These are phyloP conservation scores for Penicillium sp. DNA, from an alignment of 2,329 filamentous ascomycete species.

Conservation along the genomic window DNA sequence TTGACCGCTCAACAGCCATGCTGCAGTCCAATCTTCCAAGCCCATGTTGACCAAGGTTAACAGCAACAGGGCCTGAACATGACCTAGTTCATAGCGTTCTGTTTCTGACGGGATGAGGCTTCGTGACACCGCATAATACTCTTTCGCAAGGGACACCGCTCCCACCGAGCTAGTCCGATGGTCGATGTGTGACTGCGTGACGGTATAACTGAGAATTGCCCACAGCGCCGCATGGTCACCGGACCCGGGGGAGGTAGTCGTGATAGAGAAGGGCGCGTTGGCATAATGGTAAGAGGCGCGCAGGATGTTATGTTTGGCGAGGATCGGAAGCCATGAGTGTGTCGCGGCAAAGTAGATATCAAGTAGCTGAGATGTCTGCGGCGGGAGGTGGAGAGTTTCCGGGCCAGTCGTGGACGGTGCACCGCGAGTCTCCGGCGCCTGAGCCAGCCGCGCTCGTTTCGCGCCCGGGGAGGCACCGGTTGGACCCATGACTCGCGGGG, in stretches of 20 bases:
- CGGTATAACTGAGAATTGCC: conserved; percentile 42
- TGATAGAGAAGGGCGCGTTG: conserved; percentile 34
- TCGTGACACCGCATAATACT: conserved; percentile 35
- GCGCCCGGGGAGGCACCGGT: conserved; percentile 15
- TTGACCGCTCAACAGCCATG: conserved; percentile 51
- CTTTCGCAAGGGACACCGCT: conserved; percentile 25
- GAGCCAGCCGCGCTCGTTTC: conserved; percentile 28
- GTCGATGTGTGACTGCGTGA: conserved; percentile 27
- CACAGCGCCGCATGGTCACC: conserved; percentile 42
- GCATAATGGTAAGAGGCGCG: conserved; percentile 53
- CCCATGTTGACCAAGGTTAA: conserved; percentile 49
- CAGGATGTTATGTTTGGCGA: conserved; percentile 52
- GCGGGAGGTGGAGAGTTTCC: conserved; percentile 39
- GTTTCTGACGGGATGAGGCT: conserved; percentile 38
- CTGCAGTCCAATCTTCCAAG: conserved; percentile 43
- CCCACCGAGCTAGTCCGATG: conserved; percentile 14
- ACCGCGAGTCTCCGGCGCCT: conserved; percentile 11
- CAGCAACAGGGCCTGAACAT: conserved; percentile 42
- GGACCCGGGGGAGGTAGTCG: conserved; percentile 28
- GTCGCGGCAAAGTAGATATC: conserved; percentile 55
- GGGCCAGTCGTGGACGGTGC: conserved; percentile 5
- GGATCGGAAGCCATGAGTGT: conserved; percentile 56
- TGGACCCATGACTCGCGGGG: conserved; percentile 29
- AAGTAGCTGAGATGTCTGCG: conserved; percentile 48
- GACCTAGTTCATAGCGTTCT: conserved; percentile 37